Evolutionary conservation across 495 filamentous ascomycete genomes (phyloP).

Genomic region (Xylaria nigripes): DNA sequence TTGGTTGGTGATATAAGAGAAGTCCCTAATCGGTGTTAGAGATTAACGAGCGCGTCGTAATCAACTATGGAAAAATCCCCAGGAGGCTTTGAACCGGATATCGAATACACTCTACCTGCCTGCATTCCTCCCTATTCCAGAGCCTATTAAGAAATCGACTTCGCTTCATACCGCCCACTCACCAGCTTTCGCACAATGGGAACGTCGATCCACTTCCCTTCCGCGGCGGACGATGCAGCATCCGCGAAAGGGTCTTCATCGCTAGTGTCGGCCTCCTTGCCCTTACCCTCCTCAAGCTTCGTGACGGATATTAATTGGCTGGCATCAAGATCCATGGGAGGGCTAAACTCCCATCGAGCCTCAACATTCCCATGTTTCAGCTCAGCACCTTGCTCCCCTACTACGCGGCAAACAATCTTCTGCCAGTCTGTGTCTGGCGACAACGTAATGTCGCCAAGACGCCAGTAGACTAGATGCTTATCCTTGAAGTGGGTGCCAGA

Average conservation of each 20-base stretch:
- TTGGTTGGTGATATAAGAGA: not conserved
- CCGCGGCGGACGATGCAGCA: slow-evolving; percentile 32
- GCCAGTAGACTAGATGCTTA: slow-evolving; percentile 81
- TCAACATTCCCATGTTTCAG: slow-evolving; percentile 71
- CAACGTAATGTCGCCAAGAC: slow-evolving; percentile 69
- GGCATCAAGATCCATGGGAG: slow-evolving; percentile 25
- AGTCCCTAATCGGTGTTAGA: not conserved
- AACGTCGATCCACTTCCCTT: slow-evolving; percentile 63
- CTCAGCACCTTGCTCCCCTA: slow-evolving; percentile 61
- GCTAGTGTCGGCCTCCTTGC: slow-evolving; percentile 24
- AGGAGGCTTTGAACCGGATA: not conserved
- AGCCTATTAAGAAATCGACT: not conserved
- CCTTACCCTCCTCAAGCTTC: slow-evolving; percentile 38
- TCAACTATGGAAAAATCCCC: not conserved
- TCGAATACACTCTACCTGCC: slow-evolving; percentile 8
- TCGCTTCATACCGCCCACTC: slow-evolving; percentile 68
- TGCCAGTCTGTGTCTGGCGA: slow-evolving; percentile 44
- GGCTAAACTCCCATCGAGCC: slow-evolving; percentile 68
- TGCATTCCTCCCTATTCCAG: not conserved
- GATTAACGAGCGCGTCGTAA: slow-evolving; percentile 1
- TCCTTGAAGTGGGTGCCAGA: slow-evolving; percentile 77
- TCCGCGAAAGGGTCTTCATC: slow-evolving; percentile 36
- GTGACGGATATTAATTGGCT: slow-evolving; percentile 58
- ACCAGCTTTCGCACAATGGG: slow-evolving; percentile 62
- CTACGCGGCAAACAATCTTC: slow-evolving; percentile 72